These are phyloP conservation scores for Zygosaccharomyces pseudobailii DNA, from an alignment of 1,139 yeast species.

Conservation along the genomic window DNA sequence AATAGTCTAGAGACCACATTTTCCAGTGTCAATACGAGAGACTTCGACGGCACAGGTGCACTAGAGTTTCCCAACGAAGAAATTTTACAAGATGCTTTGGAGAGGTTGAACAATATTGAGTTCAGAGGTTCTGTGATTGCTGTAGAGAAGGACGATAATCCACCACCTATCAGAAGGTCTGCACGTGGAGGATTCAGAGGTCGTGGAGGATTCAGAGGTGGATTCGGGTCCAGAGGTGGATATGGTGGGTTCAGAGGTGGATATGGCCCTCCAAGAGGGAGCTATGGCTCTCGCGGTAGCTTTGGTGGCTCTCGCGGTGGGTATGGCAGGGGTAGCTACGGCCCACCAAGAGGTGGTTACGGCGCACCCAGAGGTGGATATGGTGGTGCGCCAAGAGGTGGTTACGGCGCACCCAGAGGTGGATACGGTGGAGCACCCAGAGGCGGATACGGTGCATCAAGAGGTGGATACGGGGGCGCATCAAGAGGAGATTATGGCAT, in stretches of 20 bases:
- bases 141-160: constrained; percentile 76
- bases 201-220: constrained; percentile 46
- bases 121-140: constrained; percentile 61
- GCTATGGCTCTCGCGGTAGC: constrained; percentile 31
- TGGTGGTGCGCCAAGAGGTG: constrained; percentile 37
- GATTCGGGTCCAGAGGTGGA: constrained; percentile 38
- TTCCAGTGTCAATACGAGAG: constrained; percentile 63
- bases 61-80: constrained; percentile 75
- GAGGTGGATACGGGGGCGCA: constrained; percentile 29
- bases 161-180: constrained; percentile 62
- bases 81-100: constrained; percentile 65
- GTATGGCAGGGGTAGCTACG: constrained; percentile 33
- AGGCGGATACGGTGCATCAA: constrained; percentile 30
- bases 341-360: constrained; percentile 35
- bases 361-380: constrained; percentile 35
- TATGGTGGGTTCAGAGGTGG: constrained; percentile 35
- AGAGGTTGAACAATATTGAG: constrained; percentile 64
- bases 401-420: constrained; percentile 34
- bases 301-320: constrained; percentile 32
- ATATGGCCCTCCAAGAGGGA: constrained; percentile 31
- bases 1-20: constrained; percentile 62
- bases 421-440: constrained; percentile 31
- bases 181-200: constrained; percentile 41
- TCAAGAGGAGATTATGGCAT: constrained; percentile 29
- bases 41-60: constrained; percentile 69